phyloP scores from a whole-genome alignment of 139 green algal genomes.

The Micromonas pusilla region DNA sequence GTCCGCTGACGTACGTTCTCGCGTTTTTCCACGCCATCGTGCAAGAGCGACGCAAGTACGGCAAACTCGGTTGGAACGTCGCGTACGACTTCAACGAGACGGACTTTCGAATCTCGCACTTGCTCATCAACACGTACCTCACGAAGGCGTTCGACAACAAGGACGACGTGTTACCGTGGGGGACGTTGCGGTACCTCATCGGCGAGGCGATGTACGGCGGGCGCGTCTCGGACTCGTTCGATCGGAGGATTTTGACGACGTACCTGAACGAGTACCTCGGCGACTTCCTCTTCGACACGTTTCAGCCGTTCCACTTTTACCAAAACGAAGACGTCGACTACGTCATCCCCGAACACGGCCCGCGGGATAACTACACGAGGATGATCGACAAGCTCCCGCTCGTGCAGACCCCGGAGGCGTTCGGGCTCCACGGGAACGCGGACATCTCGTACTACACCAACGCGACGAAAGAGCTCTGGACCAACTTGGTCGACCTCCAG shows the following conservation, averaged over 20 bases:
- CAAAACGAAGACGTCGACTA: slow-evolving; percentile 45
- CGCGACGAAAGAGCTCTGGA: slow-evolving; percentile 67
- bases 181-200: slow-evolving; percentile 79
- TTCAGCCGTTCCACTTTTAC: slow-evolving; percentile 72
- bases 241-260: slow-evolving; percentile 72
- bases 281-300: slow-evolving; percentile 84
- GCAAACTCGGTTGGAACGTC: slow-evolving; percentile 88
- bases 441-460: slow-evolving; percentile 82
- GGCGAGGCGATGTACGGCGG: slow-evolving; percentile 75
- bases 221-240: slow-evolving; percentile 70
- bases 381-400: slow-evolving; percentile 67
- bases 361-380: slow-evolving; percentile 46
- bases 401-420: slow-evolving; percentile 69
- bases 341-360: slow-evolving; percentile 38
- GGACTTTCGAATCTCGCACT: slow-evolving; percentile 80
- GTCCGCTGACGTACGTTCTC: slow-evolving; percentile 74
- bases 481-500: slow-evolving; percentile 69
- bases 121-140: slow-evolving; percentile 73
- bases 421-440: slow-evolving; percentile 79
- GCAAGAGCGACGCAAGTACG: slow-evolving; percentile 83
- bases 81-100: slow-evolving; percentile 92
- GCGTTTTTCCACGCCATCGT: slow-evolving; percentile 84
- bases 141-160: slow-evolving; percentile 59
- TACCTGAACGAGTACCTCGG: slow-evolving; percentile 88
- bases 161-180: slow-evolving; percentile 59